phyloP scores from a whole-genome alignment of 305 asterid genomes.

The Fraxinus xanthoxyloides region DNA sequence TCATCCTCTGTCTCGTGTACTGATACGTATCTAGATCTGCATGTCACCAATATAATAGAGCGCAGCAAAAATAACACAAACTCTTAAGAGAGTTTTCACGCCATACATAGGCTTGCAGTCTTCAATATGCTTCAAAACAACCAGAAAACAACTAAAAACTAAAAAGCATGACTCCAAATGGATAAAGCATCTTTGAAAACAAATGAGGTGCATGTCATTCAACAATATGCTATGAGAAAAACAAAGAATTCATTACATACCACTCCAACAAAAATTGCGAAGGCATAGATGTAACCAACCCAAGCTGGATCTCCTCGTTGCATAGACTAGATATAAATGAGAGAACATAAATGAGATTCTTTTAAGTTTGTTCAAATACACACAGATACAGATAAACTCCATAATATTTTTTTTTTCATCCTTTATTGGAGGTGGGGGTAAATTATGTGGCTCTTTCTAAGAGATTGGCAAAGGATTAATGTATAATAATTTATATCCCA shows the following conservation, averaged over 20 bases:
- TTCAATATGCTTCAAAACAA: conserved; percentile 4
- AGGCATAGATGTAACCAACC: conserved; percentile 84
- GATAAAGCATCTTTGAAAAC: conserved; percentile 12
- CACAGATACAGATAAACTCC: background rate
- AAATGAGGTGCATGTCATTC: conserved; percentile 6
- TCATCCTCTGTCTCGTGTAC: background rate
- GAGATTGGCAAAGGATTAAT: conserved; percentile 9
- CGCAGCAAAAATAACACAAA: background rate
- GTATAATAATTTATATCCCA: background rate
- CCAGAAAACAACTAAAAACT: background rate
- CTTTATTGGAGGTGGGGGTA: background rate
- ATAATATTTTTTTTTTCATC: background rate
- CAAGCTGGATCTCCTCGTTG: conserved; percentile 87
- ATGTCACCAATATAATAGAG: conserved; percentile 15
- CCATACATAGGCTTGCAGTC: background rate
- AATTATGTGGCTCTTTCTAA: conserved; percentile 2
- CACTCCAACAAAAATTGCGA: conserved; percentile 86
- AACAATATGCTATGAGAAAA: conserved; percentile 12
- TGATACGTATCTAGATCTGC: background rate
- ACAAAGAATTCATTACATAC: conserved; percentile 40
- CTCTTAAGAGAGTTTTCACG: background rate
- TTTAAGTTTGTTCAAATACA: background rate
- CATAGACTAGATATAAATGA: conserved; percentile 58
- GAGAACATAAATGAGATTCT: conserved; percentile 27
- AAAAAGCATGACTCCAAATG: conserved; percentile 23